Percentiles rank a stretch among this genome's conserved stretches.
These are phyloP conservation scores for Nothomitra cinnamomea DNA, from an alignment of 2,329 filamentous ascomycete genomes.

Conservation along the genomic window DNA sequence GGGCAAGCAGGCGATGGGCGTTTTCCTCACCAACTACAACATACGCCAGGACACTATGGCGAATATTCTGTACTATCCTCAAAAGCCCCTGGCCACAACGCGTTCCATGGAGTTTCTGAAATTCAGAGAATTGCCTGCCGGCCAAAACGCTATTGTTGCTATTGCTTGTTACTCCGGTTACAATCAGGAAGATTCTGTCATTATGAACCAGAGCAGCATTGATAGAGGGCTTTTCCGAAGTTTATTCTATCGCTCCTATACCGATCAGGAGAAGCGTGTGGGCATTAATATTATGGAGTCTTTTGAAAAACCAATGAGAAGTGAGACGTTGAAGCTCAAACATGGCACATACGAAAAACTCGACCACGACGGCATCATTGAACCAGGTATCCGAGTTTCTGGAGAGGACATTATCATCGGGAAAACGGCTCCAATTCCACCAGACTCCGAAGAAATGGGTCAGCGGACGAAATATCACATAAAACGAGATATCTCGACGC, in stretches of 20 bases:
- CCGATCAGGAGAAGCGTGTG: slow-evolving; percentile 90
- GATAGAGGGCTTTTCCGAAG: slow-evolving; percentile 94
- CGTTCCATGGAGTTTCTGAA: slow-evolving; percentile 97
- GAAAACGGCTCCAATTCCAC: slow-evolving; percentile 88
- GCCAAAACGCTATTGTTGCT: slow-evolving; percentile 95
- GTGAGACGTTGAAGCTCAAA: slow-evolving; percentile 80
- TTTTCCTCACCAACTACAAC: slow-evolving; percentile 93
- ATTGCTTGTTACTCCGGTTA: slow-evolving; percentile 97
- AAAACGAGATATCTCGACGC: slow-evolving; percentile 91
- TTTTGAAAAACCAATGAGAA: slow-evolving; percentile 87
- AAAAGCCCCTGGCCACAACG: slow-evolving; percentile 91
- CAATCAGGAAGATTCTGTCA: slow-evolving; percentile 99
- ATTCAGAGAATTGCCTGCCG: slow-evolving; percentile 90
- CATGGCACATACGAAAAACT: slow-evolving; percentile 95
- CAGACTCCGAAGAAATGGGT: slow-evolving; percentile 83
- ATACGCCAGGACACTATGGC: slow-evolving; percentile 99
- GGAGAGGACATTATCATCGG: slow-evolving; percentile 99
- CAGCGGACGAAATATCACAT: slow-evolving; percentile 79
- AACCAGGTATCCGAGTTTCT: slow-evolving; percentile 82
- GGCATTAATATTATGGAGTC: slow-evolving; percentile 83
- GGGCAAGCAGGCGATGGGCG: slow-evolving; percentile 99
- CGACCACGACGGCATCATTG: slow-evolving; percentile 88
- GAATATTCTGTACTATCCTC: slow-evolving; percentile 96
- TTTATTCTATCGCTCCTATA: slow-evolving; percentile 95
- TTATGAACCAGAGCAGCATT: slow-evolving; percentile 99